A percentile compares a stretch with the other conserved stretches of the same genome.
Evolutionary conservation across 192 early-diverging fungal species (phyloP).

Genomic region (Phlyctochytrium arcticum): DNA sequence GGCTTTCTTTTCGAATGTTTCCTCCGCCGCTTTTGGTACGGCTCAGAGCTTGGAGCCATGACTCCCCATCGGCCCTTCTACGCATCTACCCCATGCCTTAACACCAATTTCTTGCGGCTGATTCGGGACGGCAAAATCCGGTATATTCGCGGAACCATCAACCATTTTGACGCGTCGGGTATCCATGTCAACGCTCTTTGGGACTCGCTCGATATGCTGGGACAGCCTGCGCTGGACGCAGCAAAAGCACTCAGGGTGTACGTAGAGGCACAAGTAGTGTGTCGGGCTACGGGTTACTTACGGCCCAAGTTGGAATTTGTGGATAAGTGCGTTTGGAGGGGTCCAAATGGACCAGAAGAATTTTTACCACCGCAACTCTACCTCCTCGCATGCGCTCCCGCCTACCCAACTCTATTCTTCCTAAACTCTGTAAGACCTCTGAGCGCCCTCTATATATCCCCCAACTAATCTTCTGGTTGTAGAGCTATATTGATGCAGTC

Average conservation of each 20-base stretch:
- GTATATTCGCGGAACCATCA: conserved; percentile 14
- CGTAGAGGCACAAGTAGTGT: neutral
- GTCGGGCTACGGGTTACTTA: conserved; percentile 20
- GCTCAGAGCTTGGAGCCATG: conserved; percentile 12
- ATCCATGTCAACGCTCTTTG: conserved; percentile 3
- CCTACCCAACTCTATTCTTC: conserved; percentile 13
- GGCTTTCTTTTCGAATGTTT: conserved; percentile 9
- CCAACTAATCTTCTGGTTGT: neutral
- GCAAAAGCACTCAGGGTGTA: neutral
- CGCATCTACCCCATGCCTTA: conserved; percentile 21
- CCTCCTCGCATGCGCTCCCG: conserved; percentile 4
- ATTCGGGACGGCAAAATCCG: conserved; percentile 14
- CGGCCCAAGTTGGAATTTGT: conserved; percentile 1
- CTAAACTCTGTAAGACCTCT: conserved; percentile 10
- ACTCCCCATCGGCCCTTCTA: conserved; percentile 15
- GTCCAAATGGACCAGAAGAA: neutral
- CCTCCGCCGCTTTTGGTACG: conserved; percentile 21
- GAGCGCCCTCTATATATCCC: too few relatives aligned
- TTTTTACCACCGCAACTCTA: conserved; percentile 19
- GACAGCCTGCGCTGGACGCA: neutral
- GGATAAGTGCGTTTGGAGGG: neutral
- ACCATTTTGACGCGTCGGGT: neutral
- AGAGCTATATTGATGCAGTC: conserved; percentile 13
- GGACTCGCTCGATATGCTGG: conserved; percentile 17
- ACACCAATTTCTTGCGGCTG: conserved; percentile 10